phyloP scores from a whole-genome alignment of 768 basidiomycete genomes.

The Mycena belliarum region DNA sequence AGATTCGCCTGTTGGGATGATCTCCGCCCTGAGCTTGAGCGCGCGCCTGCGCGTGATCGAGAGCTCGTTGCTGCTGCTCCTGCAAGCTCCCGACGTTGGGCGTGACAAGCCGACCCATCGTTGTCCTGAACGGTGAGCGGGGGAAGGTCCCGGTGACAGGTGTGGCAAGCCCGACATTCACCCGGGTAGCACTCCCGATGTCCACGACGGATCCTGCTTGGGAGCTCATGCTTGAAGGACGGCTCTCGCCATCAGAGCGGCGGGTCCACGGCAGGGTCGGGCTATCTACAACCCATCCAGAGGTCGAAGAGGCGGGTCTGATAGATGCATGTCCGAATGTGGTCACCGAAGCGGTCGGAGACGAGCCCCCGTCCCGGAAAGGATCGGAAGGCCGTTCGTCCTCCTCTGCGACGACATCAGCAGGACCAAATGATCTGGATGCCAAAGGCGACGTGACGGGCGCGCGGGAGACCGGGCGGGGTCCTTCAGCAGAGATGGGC shows the following conservation, averaged over 20 bases:
- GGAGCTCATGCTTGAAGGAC: slow-evolving; percentile 65
- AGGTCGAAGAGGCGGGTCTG: slow-evolving; percentile 29
- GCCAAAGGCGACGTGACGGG: slow-evolving; percentile 67
- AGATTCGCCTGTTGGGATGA: slow-evolving; percentile 48
- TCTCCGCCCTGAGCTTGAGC: slow-evolving; percentile 55
- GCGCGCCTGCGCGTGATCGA: slow-evolving; percentile 62
- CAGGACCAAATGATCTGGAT: slow-evolving; percentile 68
- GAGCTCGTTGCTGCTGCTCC: slow-evolving; percentile 67
- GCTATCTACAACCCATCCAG: slow-evolving; percentile 40
- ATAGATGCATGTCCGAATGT: slow-evolving; percentile 38
- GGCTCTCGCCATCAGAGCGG: slow-evolving; percentile 40
- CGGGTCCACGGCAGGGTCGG: slow-evolving; percentile 46
- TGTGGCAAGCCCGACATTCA: slow-evolving; percentile 56
- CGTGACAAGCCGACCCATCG: slow-evolving; percentile 62
- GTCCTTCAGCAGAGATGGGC: slow-evolving; percentile 36
- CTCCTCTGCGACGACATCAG: slow-evolving; percentile 57
- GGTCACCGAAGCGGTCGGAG: slow-evolving; percentile 42
- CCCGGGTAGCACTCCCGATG: slow-evolving; percentile 65
- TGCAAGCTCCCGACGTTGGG: slow-evolving; percentile 50
- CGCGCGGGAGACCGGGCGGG: slow-evolving; percentile 41
- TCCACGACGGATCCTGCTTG: slow-evolving; percentile 60
- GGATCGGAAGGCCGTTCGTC: slow-evolving; percentile 60
- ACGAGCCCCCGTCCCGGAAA: slow-evolving; percentile 56
- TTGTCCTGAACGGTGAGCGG: slow-evolving; percentile 55
- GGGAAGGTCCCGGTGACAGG: slow-evolving; percentile 37